Percentiles rank a stretch among this genome's conserved stretches.
These are phyloP conservation scores for Aspergillus vadensis DNA, from an alignment of 2,329 filamentous ascomycete genomes.

Conservation along the genomic window DNA sequence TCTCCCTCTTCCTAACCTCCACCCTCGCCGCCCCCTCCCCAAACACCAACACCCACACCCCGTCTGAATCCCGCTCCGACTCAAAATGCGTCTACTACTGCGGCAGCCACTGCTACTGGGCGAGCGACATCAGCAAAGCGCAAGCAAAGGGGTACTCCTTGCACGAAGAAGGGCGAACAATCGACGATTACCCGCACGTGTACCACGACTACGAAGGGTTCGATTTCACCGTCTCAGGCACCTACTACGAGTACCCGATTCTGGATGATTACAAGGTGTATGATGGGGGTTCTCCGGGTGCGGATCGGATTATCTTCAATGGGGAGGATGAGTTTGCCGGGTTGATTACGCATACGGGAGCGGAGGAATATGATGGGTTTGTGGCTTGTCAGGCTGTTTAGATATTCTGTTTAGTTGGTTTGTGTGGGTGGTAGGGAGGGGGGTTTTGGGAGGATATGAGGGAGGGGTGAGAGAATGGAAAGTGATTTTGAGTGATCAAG, in stretches of 20 bases:
- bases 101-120: conserved; percentile 56
- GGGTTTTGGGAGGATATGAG: no score
- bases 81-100: conserved; percentile 54
- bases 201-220: conserved; percentile 68
- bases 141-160: conserved; percentile 55
- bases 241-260: conserved; percentile 67
- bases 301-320: conserved; percentile 69
- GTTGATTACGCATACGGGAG: conserved; percentile 70
- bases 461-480: no score
- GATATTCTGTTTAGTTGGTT: no score
- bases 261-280: conserved; percentile 53
- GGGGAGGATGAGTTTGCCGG: conserved; percentile 59
- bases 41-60: background rate
- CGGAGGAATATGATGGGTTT: conserved; percentile 65
- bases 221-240: conserved; percentile 57
- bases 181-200: conserved; percentile 57
- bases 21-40: conserved; percentile 29
- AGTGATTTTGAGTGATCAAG: no score
- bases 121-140: conserved; percentile 53
- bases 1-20: conserved; percentile 26
- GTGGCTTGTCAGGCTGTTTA: conserved; percentile 39
- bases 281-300: conserved; percentile 63
- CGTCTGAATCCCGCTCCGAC: conserved; percentile 34
- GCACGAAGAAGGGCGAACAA: conserved; percentile 42
- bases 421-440: no score